Conservation (phyloP, 2,329 filamentous ascomycete species). For the Juglanconis sp. region DNA sequence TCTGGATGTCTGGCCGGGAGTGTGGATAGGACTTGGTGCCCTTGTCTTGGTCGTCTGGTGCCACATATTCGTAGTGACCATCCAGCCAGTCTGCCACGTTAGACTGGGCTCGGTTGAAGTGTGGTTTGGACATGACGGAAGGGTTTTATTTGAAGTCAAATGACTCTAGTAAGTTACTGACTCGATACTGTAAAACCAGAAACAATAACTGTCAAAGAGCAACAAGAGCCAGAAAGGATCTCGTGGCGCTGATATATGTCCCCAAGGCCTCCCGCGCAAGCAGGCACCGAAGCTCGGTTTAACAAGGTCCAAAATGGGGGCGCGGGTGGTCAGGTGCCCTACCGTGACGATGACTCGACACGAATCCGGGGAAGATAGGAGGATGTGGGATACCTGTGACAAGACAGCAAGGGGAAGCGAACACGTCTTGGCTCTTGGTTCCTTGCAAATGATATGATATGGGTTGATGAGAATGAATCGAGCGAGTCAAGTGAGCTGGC, state of each 20-base stretch:
- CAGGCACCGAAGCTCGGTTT: neutral
- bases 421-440: neutral
- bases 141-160: neutral
- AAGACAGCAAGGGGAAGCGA: neutral
- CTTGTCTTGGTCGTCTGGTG: conserved; percentile 3
- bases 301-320: neutral
- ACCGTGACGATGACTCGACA: neutral
- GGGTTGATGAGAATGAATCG: neutral
- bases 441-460: neutral
- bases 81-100: conserved; percentile 17
- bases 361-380: neutral
- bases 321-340: neutral
- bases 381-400: neutral
- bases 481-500: neutral
- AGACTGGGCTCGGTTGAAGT: neutral
- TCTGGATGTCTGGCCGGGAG: neutral
- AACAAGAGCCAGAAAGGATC: neutral
- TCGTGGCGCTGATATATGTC: neutral
- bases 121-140: conserved; percentile 9
- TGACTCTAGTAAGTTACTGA: conserved; percentile 1
- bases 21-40: conserved; percentile 9
- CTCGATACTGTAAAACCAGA: no score
- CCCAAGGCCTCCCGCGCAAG: neutral
- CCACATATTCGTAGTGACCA: conserved; percentile 16
- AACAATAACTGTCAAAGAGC: neutral